Conservation (phyloP, 1,284 basidiomycete species). For the Xerocomus minutiporus region DNA sequence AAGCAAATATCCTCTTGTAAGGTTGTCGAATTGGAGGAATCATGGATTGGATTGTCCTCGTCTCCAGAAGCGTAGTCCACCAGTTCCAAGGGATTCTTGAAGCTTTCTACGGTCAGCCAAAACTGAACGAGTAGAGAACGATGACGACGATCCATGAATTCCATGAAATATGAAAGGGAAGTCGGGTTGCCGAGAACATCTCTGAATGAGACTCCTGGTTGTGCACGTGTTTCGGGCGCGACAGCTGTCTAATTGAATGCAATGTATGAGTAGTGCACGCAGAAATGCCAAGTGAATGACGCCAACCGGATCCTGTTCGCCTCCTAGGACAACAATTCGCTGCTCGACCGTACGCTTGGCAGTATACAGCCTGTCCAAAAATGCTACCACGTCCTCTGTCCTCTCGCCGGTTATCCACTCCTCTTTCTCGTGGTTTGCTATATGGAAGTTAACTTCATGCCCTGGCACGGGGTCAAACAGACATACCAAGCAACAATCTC, state of each 20-base stretch:
- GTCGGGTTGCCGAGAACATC: slow-evolving; percentile 83
- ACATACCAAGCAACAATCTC: slow-evolving; percentile 59
- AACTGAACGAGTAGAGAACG: slow-evolving; percentile 89
- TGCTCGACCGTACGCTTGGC: slow-evolving; percentile 84
- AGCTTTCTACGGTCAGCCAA: slow-evolving; percentile 95
- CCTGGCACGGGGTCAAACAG: background rate
- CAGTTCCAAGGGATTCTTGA: slow-evolving; percentile 92
- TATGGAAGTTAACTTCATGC: slow-evolving; percentile 9
- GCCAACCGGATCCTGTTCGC: slow-evolving; percentile 58
- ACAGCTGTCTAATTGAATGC: slow-evolving; percentile 30
- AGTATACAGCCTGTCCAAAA: slow-evolving; percentile 82
- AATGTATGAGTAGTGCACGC: slow-evolving; percentile 3
- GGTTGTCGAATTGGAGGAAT: slow-evolving; percentile 54
- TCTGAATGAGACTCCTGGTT: slow-evolving; percentile 52
- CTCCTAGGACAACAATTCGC: slow-evolving; percentile 76
- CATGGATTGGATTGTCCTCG: slow-evolving; percentile 62
- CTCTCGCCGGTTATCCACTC: slow-evolving; percentile 80
- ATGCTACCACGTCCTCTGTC: slow-evolving; percentile 80
- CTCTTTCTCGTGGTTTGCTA: slow-evolving; percentile 78
- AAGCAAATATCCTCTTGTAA: slow-evolving; percentile 82
- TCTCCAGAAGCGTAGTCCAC: slow-evolving; percentile 68
- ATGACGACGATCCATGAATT: slow-evolving; percentile 91
- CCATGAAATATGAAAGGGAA: slow-evolving; percentile 93
- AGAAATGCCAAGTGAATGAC: background rate
- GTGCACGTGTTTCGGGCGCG: slow-evolving; percentile 39